A percentile compares a stretch with the other conserved stretches of the same genome.
Evolutionary conservation across 1,284 basidiomycete genomes (phyloP).

Genomic region (Sutorius eximius): DNA sequence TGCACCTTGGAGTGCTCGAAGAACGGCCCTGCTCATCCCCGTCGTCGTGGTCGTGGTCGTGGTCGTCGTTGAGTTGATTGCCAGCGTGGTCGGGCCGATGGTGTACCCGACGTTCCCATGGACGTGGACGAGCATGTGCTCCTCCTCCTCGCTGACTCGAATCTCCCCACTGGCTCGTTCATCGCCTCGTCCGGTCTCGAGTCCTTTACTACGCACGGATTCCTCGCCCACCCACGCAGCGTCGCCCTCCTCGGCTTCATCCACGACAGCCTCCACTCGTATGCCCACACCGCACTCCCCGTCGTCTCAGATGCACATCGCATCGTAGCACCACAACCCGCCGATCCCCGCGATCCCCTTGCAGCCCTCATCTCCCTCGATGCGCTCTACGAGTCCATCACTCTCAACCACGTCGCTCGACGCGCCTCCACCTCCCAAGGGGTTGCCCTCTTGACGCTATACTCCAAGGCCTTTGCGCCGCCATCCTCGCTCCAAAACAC

Average conservation of each 20-base stretch:
- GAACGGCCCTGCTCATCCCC: not conserved
- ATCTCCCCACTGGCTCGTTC: constrained; percentile 87
- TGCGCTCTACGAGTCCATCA: constrained; percentile 79
- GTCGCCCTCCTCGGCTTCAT: constrained; percentile 60
- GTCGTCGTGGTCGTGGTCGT: not conserved
- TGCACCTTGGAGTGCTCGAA: not conserved
- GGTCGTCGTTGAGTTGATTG: not conserved
- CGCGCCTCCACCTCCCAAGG: constrained; percentile 92
- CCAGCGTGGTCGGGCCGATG: not conserved
- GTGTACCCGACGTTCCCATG: constrained; percentile 12
- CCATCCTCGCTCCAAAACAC: constrained; percentile 14
- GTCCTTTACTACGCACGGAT: constrained; percentile 86
- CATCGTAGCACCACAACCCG: constrained; percentile 33
- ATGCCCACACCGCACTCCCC: constrained; percentile 71
- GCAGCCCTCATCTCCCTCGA: constrained; percentile 60
- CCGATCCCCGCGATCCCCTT: constrained; percentile 34
- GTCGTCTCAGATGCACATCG: constrained; percentile 75
- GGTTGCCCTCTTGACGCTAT: constrained; percentile 88
- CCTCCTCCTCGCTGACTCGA: constrained; percentile 76
- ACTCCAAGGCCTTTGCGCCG: constrained; percentile 78
- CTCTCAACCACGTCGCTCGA: constrained; percentile 85
- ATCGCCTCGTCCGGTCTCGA: constrained; percentile 93
- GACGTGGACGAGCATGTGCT: constrained; percentile 56
- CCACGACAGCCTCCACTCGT: constrained; percentile 69
- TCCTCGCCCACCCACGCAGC: constrained; percentile 43